phyloP scores from a whole-genome alignment of 352 stramenopile species.

The Globisporangium cederbergense region DNA sequence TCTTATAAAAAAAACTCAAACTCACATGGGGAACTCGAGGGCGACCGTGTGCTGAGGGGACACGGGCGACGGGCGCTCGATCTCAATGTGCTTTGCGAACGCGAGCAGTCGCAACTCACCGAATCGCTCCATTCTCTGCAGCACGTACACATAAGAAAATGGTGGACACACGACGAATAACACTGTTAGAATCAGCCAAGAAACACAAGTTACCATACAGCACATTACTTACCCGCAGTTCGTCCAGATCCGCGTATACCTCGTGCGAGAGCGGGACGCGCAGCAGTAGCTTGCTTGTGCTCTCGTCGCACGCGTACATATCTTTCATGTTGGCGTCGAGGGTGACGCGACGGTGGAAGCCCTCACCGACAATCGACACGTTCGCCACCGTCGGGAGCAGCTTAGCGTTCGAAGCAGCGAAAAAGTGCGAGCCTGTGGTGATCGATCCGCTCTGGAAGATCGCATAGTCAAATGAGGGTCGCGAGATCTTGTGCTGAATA shows the following conservation, averaged over 20 bases:
- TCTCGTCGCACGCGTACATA: slow-evolving; percentile 3
- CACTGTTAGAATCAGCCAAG: background rate
- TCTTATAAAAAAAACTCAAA: slow-evolving; percentile 1
- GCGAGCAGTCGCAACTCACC: slow-evolving; percentile 35
- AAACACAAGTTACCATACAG: background rate
- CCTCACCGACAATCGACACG: slow-evolving; percentile 30
- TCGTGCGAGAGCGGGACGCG: slow-evolving; percentile 34
- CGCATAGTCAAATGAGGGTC: background rate
- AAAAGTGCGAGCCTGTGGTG: background rate
- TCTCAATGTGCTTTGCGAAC: slow-evolving; percentile 62
- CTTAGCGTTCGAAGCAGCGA: background rate
- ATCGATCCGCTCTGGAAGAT: background rate
- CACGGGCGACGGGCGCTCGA: slow-evolving; percentile 50
- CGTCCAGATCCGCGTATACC: slow-evolving; percentile 52
- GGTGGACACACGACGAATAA: background rate
- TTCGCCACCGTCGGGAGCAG: background rate
- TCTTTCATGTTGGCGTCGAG: slow-evolving; percentile 29
- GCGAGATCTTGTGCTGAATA: background rate
- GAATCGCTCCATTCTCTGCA: slow-evolving; percentile 58
- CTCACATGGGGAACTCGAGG: slow-evolving; percentile 41
- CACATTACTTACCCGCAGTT: slow-evolving; percentile 32
- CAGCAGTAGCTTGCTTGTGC: slow-evolving; percentile 23
- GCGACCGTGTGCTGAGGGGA: slow-evolving; percentile 51
- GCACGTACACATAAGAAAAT: background rate
- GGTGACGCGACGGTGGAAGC: slow-evolving; percentile 41